Percentiles rank a stretch among this genome's conserved stretches.
phyloP scores from a whole-genome alignment of 306 rosid species.

The Prunus mira region DNA sequence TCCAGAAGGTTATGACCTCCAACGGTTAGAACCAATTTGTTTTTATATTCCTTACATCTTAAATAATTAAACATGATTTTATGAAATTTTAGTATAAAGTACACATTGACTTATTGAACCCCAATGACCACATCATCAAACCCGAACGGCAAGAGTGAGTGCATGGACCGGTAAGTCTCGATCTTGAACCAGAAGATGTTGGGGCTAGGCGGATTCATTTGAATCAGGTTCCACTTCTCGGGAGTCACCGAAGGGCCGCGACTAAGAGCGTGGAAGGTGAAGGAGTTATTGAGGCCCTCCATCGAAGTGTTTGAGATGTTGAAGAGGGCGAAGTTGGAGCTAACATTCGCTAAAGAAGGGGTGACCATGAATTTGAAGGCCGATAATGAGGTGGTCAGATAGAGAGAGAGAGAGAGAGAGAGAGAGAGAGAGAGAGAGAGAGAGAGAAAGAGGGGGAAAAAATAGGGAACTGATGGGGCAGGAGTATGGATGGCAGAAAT shows the following conservation, averaged over 20 bases:
- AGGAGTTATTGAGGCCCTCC: slow-evolving; percentile 58
- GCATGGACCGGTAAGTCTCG: slow-evolving; percentile 77
- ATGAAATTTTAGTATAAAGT: too few relatives aligned
- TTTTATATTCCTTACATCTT: too few relatives aligned
- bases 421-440: too few relatives aligned
- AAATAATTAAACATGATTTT: too few relatives aligned
- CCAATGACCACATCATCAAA: slow-evolving; percentile 63
- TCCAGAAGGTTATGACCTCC: too few relatives aligned
- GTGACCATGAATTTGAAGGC: too few relatives aligned
- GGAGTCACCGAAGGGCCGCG: slow-evolving; percentile 65
- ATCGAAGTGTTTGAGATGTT: slow-evolving; percentile 35
- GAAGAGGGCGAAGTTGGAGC: slow-evolving; percentile 68
- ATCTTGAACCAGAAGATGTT: slow-evolving; percentile 88
- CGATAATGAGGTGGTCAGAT: too few relatives aligned
- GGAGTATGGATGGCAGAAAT: too few relatives aligned
- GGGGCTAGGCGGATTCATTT: slow-evolving; percentile 53
- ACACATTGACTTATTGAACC: slow-evolving; percentile 8
- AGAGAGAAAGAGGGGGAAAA: too few relatives aligned
- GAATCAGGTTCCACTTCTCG: slow-evolving; percentile 39
- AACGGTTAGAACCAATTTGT: too few relatives aligned
- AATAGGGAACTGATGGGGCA: too few relatives aligned
- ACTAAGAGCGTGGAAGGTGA: slow-evolving; percentile 54
- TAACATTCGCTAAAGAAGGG: neutral
- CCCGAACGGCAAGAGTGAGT: slow-evolving; percentile 74
- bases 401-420: too few relatives aligned